phyloP scores from a whole-genome alignment of 1,284 basidiomycete genomes.

The Trichosporon ovoides region DNA sequence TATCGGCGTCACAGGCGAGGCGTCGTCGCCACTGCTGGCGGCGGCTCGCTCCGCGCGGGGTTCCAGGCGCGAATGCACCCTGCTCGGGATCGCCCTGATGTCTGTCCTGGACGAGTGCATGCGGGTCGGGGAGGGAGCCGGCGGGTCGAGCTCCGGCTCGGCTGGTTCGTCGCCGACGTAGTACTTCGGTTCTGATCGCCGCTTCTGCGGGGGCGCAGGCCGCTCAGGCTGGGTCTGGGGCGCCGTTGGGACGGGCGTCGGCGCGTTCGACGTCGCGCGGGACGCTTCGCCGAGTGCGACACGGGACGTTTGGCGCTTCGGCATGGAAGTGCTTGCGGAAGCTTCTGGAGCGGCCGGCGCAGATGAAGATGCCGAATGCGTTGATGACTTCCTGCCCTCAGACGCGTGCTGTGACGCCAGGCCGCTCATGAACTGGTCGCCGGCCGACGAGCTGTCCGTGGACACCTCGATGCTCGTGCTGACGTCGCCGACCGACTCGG shows the following conservation, averaged over 20 bases:
- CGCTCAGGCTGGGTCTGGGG: neutral
- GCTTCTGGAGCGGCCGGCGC: neutral
- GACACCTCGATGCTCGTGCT: slow-evolving; percentile 35
- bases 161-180: slow-evolving; percentile 38
- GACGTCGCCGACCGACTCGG: slow-evolving; percentile 46
- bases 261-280: slow-evolving; percentile 2
- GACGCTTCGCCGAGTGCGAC: slow-evolving; percentile 8
- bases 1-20: slow-evolving; percentile 27
- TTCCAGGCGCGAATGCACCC: slow-evolving; percentile 14
- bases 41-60: slow-evolving; percentile 11
- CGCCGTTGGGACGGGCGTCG: slow-evolving; percentile 10
- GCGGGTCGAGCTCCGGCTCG: neutral
- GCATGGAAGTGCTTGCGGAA: neutral
- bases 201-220: neutral
- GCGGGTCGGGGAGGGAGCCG: slow-evolving; percentile 9
- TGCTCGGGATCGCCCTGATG: neutral
- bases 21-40: slow-evolving; percentile 31
- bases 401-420: slow-evolving; percentile 24
- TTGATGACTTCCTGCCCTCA: slow-evolving; percentile 14
- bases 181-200: slow-evolving; percentile 43
- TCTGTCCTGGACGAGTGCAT: neutral
- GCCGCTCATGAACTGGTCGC: slow-evolving; percentile 14
- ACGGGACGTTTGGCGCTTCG: neutral
- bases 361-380: neutral
- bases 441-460: slow-evolving; percentile 31